Evolutionary conservation across 805 yeast genomes (phyloP), one percentile per base, ranked within the genome.

Genomic region (Yamadazyma akitaensis): DNA sequence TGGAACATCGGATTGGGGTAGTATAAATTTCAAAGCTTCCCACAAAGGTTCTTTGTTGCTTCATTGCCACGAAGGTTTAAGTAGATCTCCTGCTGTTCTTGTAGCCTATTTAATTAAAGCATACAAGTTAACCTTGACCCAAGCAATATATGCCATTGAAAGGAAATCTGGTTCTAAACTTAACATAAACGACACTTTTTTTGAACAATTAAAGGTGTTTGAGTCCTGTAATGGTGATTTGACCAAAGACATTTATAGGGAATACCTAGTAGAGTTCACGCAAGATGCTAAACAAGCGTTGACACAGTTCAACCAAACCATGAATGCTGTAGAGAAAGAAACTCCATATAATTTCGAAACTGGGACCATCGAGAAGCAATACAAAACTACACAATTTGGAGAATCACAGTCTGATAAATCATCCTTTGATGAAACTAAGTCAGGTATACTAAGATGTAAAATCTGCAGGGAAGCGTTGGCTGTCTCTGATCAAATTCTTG

Each of bases 391-490:
- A 48, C 12, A 46, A 65, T 33, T 63, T 60, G 18, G n/a, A n/a
- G n/a, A n/a, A n/a, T n/a, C n/a, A n/a, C 44, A 49, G 16, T 16
- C 18, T 18, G 28, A 19, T 21, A 44, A 31, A 19, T 21, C 24
- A 21, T 11, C 5, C 9, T 12, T 11, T 13, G 32, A 5, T 5
- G 32, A 28, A 13, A 28, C n/a, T 3, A 18, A 16, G 1, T 14
- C 31, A 7, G 48, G 48, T 5, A 10, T 32, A 8, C n/a, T 88
- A 34, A 73, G 96, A 48, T 92, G 99, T 68, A 88, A 85, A 54
- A 80, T 81, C 61, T 92, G 99, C 68, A 78, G 97, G 53, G 77
- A 79, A 28, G 68, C 72, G 14, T 68, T 92, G 21, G 96, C 96
- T 0, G 63, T 74, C 16, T 79, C 86, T 1, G 63, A 76, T 2